Conservation (phyloP, 108 stramenopile genomes). For the Fragilaria crotonensis region DNA sequence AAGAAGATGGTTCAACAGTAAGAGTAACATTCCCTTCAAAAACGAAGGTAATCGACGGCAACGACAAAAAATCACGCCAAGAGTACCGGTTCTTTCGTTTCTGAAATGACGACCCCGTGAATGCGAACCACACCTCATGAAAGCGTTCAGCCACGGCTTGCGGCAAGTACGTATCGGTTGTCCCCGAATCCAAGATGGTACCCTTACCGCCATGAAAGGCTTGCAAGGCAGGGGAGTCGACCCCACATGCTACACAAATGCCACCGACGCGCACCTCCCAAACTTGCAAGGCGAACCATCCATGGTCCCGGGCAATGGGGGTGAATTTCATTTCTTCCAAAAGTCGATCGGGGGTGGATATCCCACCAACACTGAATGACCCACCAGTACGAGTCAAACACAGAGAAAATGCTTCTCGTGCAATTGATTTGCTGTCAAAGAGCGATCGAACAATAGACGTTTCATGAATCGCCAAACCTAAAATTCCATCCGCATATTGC, state of each 20-base stretch:
- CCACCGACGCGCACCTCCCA: conserved; percentile 42
- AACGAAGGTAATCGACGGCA: conserved; percentile 50
- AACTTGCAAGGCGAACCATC: conserved; percentile 39
- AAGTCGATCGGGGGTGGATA: conserved; percentile 22
- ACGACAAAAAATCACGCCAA: conserved; percentile 34
- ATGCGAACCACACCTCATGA: conserved; percentile 44
- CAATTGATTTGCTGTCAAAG: conserved; percentile 33
- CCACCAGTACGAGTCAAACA: conserved; percentile 56
- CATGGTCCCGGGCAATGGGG: too few relatives aligned
- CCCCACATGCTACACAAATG: conserved; percentile 31
- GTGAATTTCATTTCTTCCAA: conserved; percentile 48
- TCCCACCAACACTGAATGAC: conserved; percentile 56
- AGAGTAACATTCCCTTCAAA: conserved; percentile 36
- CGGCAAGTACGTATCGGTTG: conserved; percentile 94
- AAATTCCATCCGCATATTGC: conserved; percentile 95
- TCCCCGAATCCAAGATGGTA: conserved; percentile 91
- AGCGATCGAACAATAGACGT: conserved; percentile 38
- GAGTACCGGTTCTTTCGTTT: conserved; percentile 37
- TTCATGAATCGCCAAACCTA: conserved; percentile 77
- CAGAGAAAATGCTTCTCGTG: conserved; percentile 50
- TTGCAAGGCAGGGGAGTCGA: conserved; percentile 17
- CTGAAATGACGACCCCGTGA: conserved; percentile 31
- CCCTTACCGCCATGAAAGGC: conserved; percentile 79
- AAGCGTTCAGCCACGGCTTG: conserved; percentile 39
- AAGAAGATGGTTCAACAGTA: conserved; percentile 36